Percentiles rank a stretch among this genome's conserved stretches.
Conservation (phyloP, 2,329 filamentous ascomycete genomes). For the Annulohypoxylon truncatum region DNA sequence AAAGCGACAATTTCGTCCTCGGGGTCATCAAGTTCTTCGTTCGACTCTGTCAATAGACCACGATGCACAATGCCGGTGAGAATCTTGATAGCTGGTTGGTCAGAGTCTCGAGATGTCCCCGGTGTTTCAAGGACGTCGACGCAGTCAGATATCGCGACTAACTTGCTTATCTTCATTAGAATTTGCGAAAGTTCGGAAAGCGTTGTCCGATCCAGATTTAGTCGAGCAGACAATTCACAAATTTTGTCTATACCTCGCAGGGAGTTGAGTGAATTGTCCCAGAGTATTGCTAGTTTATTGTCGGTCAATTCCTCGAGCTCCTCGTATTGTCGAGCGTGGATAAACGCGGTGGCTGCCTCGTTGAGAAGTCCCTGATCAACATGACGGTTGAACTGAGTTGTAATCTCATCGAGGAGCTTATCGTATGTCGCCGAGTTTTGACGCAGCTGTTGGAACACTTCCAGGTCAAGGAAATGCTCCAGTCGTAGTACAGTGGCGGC, state of each 20-base stretch:
- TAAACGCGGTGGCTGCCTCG: constrained; percentile 83
- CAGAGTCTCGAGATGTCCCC: constrained; percentile 60
- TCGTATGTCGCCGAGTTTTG: constrained; percentile 86
- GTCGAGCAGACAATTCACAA: constrained; percentile 77
- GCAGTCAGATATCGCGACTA: constrained; percentile 83
- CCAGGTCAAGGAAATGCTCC: constrained; percentile 86
- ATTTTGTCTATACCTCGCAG: constrained; percentile 78
- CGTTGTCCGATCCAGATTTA: constrained; percentile 72
- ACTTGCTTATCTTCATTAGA: constrained; percentile 81
- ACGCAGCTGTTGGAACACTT: constrained; percentile 87
- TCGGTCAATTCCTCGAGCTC: constrained; percentile 89
- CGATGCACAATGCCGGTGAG: constrained; percentile 79
- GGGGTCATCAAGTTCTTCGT: constrained; percentile 77
- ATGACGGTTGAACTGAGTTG: constrained; percentile 93
- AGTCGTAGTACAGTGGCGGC: constrained; percentile 87
- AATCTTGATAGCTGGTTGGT: constrained; percentile 70
- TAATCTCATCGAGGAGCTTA: constrained; percentile 87
- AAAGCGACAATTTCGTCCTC: constrained; percentile 83
- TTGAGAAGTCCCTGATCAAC: constrained; percentile 85
- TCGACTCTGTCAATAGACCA: constrained; percentile 74
- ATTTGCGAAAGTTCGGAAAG: constrained; percentile 79
- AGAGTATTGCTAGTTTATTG: constrained; percentile 81
- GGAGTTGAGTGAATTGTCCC: constrained; percentile 84
- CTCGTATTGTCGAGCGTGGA: constrained; percentile 87
- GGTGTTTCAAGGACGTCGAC: constrained; percentile 77